Conservation (phyloP, 331 rosid genomes). For the Dryas integrifolia region DNA sequence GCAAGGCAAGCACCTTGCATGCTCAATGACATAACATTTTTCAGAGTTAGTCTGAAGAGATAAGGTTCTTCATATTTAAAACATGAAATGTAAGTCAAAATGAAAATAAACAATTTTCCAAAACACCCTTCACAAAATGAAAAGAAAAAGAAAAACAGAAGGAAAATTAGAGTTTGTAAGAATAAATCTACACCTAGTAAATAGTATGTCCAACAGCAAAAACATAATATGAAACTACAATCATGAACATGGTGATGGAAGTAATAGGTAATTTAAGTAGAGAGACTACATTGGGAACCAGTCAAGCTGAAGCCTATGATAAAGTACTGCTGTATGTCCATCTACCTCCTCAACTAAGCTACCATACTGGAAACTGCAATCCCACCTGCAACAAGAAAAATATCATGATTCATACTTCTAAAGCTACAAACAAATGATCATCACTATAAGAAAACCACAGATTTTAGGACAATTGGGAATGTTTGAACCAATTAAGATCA, state of each 20-base stretch:
- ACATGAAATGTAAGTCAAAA: not conserved
- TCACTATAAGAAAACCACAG: not conserved
- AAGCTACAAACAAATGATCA: not conserved
- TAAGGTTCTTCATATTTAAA: not conserved
- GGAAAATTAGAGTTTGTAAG: not conserved
- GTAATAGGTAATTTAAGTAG: conserved; percentile 4
- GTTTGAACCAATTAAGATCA: not conserved
- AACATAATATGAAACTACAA: not conserved
- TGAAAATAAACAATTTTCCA: not conserved
- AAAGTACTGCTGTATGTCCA: conserved; percentile 95
- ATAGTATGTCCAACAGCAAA: not conserved
- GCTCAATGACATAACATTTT: not conserved
- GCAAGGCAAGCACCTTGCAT: not conserved
- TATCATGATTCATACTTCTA: conserved; percentile 6
- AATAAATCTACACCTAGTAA: not conserved
- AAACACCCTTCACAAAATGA: not conserved
- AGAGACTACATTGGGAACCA: conserved; percentile 86
- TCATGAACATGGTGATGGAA: not conserved
- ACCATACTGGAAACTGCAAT: conserved; percentile 85
- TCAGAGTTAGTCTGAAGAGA: not conserved
- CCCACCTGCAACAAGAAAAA: conserved; percentile 71
- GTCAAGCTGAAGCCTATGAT: conserved; percentile 94
- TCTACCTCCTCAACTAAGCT: conserved; percentile 99
- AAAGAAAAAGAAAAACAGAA: conserved; percentile 3
- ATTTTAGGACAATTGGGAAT: not conserved